A percentile compares a stretch with the other conserved stretches of the same genome.
These are phyloP conservation scores for Vitis hybrid DNA, from an alignment of 177 flowering plant species.

Conservation along the genomic window DNA sequence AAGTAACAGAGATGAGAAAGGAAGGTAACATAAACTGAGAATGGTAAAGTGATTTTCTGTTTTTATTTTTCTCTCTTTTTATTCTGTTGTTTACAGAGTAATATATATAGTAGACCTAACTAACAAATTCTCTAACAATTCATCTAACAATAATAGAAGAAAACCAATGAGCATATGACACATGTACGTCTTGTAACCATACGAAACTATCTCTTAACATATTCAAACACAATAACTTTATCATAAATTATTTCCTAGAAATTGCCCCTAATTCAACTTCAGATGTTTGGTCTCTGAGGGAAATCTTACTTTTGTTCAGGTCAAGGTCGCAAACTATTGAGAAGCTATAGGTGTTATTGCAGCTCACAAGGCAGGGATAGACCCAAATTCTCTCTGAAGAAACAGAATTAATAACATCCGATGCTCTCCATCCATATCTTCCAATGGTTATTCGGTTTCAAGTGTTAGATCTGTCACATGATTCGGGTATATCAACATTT, in stretches of 20 bases:
- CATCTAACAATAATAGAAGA: too few species aligned
- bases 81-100: too few species aligned
- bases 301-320: conserved; percentile 32
- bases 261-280: not conserved
- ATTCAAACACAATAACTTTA: not conserved
- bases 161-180: too few species aligned
- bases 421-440: conserved; percentile 21
- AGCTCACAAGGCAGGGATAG: conserved; percentile 86
- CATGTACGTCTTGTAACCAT: too few species aligned
- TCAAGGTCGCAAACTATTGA: conserved; percentile 81
- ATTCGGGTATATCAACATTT: not conserved
- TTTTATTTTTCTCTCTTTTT: too few species aligned
- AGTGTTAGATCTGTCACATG: conserved; percentile 11
- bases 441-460: conserved; percentile 42
- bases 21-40: too few species aligned
- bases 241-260: not conserved
- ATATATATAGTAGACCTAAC: too few species aligned
- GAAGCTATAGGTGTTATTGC: conserved; percentile 84
- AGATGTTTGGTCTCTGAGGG: not conserved
- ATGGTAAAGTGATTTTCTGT: too few species aligned
- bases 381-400: conserved; percentile 66
- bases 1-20: too few species aligned
- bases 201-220: not conserved
- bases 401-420: conserved; percentile 49
- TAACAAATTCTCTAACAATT: too few species aligned